These are phyloP conservation scores for Protomyces inouyei DNA, from an alignment of 1,139 yeast genomes.

Conservation along the genomic window DNA sequence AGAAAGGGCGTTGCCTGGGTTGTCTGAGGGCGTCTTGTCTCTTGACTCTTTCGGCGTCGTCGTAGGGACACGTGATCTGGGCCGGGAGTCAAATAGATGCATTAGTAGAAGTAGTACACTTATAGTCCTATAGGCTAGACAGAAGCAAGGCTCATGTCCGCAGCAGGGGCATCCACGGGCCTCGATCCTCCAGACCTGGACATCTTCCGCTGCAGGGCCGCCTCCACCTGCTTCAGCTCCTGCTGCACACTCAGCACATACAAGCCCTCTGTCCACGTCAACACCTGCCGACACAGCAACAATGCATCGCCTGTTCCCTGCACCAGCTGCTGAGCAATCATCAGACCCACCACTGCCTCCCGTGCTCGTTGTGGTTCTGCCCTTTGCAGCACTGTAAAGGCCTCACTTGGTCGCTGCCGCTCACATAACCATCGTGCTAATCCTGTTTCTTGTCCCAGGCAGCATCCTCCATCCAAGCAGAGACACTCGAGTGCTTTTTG, in stretches of 20 bases:
- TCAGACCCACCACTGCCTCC: constrained; percentile 15
- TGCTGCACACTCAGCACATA: constrained; percentile 17
- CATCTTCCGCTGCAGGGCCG: neutral
- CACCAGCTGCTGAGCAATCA: constrained; percentile 3
- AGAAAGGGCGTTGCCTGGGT: too few relatives aligned
- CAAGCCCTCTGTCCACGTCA: constrained; percentile 9
- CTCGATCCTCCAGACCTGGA: too few relatives aligned
- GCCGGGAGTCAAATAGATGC: too few relatives aligned
- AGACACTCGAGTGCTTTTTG: constrained; percentile 1
- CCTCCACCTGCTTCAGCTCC: constrained; percentile 3
- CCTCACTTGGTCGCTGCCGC: neutral
- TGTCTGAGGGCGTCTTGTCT: too few relatives aligned
- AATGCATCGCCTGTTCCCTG: neutral
- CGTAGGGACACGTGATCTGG: too few relatives aligned
- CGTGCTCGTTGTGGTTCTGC: constrained; percentile 16
- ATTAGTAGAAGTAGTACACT: too few relatives aligned
- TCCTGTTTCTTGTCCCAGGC: constrained; percentile 18
- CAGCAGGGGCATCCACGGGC: too few relatives aligned
- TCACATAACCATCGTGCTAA: constrained; percentile 10
- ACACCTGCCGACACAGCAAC: neutral
- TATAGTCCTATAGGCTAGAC: too few relatives aligned
- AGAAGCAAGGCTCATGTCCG: too few relatives aligned
- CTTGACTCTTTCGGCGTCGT: too few relatives aligned
- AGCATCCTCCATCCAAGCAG: neutral
- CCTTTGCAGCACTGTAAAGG: constrained; percentile 4